Conservation (phyloP, 257 asterid genomes). For the Solanum chmielewskii region DNA sequence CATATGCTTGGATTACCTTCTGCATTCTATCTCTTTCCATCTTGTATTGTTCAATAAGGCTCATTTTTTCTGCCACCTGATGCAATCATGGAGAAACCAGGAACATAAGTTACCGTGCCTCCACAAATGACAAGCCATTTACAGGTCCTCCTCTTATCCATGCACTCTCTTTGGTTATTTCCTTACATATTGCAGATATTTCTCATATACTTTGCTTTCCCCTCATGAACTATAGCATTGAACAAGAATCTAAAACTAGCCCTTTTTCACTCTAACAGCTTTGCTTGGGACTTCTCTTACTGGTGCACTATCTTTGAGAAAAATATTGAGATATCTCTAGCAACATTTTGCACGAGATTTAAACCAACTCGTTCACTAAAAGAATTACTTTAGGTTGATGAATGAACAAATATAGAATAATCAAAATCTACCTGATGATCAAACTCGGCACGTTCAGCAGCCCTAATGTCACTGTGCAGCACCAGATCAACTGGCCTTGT, state of each 20-base stretch:
- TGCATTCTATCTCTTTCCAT: conserved; percentile 69
- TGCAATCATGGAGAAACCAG: background rate
- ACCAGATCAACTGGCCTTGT: conserved; percentile 67
- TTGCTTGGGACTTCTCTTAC: background rate
- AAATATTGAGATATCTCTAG: background rate
- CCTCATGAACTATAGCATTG: background rate
- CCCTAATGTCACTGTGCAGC: conserved; percentile 70
- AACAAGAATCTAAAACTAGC: background rate
- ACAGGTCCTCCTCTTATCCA: background rate
- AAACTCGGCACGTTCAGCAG: conserved; percentile 79
- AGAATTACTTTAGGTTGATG: background rate
- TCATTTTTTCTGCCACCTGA: conserved; percentile 68
- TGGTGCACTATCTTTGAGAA: background rate
- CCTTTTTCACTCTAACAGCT: background rate
- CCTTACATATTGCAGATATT: background rate
- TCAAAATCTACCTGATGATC: conserved; percentile 53
- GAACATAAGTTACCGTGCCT: background rate
- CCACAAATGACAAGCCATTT: background rate
- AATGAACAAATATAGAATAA: background rate
- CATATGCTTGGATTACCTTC: conserved; percentile 37
- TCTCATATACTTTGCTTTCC: background rate
- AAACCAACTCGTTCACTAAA: background rate
- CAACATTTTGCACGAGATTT: background rate
- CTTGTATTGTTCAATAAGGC: conserved; percentile 55
- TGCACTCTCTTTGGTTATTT: background rate